Evolutionary conservation across 2,329 filamentous ascomycete species (phyloP), one percentile per base, ranked within the genome.

Genomic region (Trichoderma semiorbis): DNA sequence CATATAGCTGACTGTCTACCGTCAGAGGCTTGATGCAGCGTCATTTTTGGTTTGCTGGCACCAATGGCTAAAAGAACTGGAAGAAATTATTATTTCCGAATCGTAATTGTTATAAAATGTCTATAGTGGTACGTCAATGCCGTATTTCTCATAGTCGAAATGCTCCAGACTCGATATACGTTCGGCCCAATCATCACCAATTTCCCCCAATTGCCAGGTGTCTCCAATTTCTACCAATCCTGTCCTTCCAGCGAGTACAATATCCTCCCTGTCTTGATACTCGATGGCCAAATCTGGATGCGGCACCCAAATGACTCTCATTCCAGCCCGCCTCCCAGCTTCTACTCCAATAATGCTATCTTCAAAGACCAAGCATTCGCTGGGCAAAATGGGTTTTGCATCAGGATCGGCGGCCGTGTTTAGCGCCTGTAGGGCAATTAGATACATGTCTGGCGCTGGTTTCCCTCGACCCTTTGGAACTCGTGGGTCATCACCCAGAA

Each of bases 361-460:
- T 78, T 93, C 92, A 76, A 94, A 93, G 0, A 93, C 91, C 2
- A 94, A 81, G 77, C 91, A 93, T 78, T 94, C 91, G 62, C 85
- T 85, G 0, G 91, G 90, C 74, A 78, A 81, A 69, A 94, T 88
- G 16, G 73, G 47, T 24, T 81, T 77, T 74, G 87, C 84, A 0
- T 82, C 84, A 53, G 84, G 83, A 3, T 82, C 80, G 16, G 90
- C 77, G 3, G 85, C 82, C 26, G 83, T 83, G 78, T 93, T 93
- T 72, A 93, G 85, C 0, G 85, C 87, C 77, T 89, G 83, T 60
- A 94, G 80, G 1, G 91, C 91, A 1, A 93, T 80, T 10, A 93
- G 80, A 77, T 92, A 94, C 68, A 93, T 93, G 78, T 94, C 91
- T 3, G 91, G 91, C 10, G 91, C 85, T 1, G 92, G 92, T 78